Percentiles rank a stretch among this genome's conserved stretches.
Evolutionary conservation across 2,329 filamentous ascomycete species (phyloP).

Genomic region (Fusarium pseudocircinatum): DNA sequence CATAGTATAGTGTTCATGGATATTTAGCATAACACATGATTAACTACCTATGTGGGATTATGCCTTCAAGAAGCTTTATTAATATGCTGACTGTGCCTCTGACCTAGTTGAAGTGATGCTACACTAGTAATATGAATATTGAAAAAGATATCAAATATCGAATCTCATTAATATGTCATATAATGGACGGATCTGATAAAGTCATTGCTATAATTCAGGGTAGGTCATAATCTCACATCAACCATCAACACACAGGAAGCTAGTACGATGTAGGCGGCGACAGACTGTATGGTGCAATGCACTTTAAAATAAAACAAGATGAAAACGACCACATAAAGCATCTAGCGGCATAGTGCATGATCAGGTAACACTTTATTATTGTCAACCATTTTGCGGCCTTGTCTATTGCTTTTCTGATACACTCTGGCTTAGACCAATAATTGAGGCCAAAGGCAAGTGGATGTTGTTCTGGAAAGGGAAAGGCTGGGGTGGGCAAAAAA

Average conservation of each 20-base stretch:
- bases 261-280: background rate
- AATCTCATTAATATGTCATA: background rate
- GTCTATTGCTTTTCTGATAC: background rate
- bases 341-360: background rate
- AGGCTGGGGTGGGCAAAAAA: slow-evolving; percentile 37
- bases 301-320: background rate
- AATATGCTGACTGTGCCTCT: background rate
- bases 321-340: background rate
- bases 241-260: background rate
- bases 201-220: background rate
- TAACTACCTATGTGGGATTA: background rate
- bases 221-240: background rate
- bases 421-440: background rate
- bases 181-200: background rate
- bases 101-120: background rate
- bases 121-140: background rate
- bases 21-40: too few relatives aligned
- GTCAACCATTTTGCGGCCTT: background rate
- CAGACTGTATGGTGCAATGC: background rate
- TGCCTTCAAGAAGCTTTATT: background rate
- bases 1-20: too few relatives aligned
- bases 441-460: background rate
- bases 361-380: background rate
- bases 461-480: slow-evolving; percentile 30
- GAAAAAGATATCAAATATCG: background rate